Conservation (phyloP, 768 basidiomycete species). For the Dictyophora rubrovolvata region DNA sequence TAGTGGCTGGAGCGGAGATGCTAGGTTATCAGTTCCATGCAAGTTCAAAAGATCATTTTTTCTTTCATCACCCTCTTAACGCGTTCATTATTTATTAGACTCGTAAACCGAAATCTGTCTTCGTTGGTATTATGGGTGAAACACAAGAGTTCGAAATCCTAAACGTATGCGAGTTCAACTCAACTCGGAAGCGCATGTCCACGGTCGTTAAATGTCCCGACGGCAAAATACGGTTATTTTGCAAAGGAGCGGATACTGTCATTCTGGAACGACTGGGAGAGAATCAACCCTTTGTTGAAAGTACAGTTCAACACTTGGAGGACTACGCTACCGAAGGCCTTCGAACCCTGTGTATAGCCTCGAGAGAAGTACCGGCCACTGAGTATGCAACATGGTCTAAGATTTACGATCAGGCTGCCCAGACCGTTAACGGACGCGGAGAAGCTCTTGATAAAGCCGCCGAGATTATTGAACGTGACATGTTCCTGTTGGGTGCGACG, state of each 20-base stretch:
- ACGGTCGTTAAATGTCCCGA: slow-evolving; percentile 81
- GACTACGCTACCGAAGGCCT: slow-evolving; percentile 97
- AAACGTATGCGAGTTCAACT: slow-evolving; percentile 99
- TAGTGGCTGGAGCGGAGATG: slow-evolving; percentile 88
- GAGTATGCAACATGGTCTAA: slow-evolving; percentile 85
- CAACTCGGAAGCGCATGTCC: slow-evolving; percentile 96
- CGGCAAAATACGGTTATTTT: slow-evolving; percentile 89
- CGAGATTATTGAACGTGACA: slow-evolving; percentile 90
- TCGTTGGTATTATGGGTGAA: slow-evolving; percentile 63
- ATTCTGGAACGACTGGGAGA: slow-evolving; percentile 74
- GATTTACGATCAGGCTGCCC: slow-evolving; percentile 85
- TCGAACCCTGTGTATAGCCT: slow-evolving; percentile 92
- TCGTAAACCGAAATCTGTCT: slow-evolving; percentile 93
- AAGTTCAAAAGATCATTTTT: slow-evolving; percentile 22
- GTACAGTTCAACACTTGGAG: slow-evolving; percentile 87
- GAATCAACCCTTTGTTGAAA: slow-evolving; percentile 74
- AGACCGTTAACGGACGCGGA: slow-evolving; percentile 90
- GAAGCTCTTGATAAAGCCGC: slow-evolving; percentile 93
- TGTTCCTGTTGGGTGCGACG: slow-evolving; percentile 89
- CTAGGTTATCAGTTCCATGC: slow-evolving; percentile 93
- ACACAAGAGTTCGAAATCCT: slow-evolving; percentile 79
- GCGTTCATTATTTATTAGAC: slow-evolving; percentile 37
- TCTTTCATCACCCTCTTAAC: not conserved
- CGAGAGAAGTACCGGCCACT: slow-evolving; percentile 80
- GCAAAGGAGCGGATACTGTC: slow-evolving; percentile 97